Base-by-base conservation (phyloP, 2,329 filamentous ascomycete species). In the Parastagonospora avenae region DNA sequence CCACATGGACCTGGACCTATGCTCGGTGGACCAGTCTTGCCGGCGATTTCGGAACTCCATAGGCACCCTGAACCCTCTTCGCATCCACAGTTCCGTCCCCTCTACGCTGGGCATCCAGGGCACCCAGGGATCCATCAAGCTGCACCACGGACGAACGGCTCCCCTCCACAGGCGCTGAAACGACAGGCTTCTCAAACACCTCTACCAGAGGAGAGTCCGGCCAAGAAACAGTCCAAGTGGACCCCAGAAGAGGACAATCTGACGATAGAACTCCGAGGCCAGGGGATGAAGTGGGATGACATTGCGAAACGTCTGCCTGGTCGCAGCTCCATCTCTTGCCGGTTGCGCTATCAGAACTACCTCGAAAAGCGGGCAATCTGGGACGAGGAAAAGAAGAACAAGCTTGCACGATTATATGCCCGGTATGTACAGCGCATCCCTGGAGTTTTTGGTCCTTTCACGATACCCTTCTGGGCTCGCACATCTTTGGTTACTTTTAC, bases 231-330 rank as follows among this genome's bases (percentile, higher is more conserved):
- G 74, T 96, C 91, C 70, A 97, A 97, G 76, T 97, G 94, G 94
- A 95, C 91, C 4, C 82, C 89, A 1, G 91, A 97, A 55, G 93
- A 97, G 74, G 92, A 97, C 74, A 85, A 89, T n/a, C 79, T 94
- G 42, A 96, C 96, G 64, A 96, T 97, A 65, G 90, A 95, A 73
- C 83, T 97, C 55, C 86, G 93, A 50, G 91, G 91, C 32, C 87
- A 87, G 63, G 90, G 91, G 8, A 96, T 97, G 91, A 97, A 97
- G 72, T 97, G 93, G 94, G 93, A 97, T 71, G 93, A 97, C 74
- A 97, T 97, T 66, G 95, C 91, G 55, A 95, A 93, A 78, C 85
- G 88, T 47, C 79, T 97, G 42, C 92, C 92, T 2, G 93, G 93
- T 55, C 85, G 94, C 63, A 97, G 92, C 75, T 88, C 92, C 50